Evolutionary conservation across 257 asterid species (phyloP).

Genomic region (Ilex aquifolium): DNA sequence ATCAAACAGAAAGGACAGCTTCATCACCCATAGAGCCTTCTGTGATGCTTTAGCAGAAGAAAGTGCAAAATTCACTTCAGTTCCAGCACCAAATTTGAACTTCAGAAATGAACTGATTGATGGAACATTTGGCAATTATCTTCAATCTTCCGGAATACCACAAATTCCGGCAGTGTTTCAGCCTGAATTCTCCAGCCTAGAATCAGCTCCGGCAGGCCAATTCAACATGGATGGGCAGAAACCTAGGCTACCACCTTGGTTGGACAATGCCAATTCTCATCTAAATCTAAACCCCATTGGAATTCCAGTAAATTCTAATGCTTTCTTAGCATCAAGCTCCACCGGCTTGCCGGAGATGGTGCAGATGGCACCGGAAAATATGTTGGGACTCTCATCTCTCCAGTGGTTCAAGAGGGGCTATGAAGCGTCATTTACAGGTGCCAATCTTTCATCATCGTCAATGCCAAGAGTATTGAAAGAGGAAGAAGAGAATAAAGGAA

Average conservation of each 20-base stretch:
- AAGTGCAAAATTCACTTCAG: slow-evolving; percentile 53
- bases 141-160: slow-evolving; percentile 28
- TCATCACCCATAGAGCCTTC: slow-evolving; percentile 90
- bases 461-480: slow-evolving; percentile 38
- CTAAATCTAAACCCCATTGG: slow-evolving; percentile 16
- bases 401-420: slow-evolving; percentile 46
- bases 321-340: slow-evolving; percentile 34
- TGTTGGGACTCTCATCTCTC: slow-evolving; percentile 30
- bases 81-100: slow-evolving; percentile 41
- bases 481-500: slow-evolving; percentile 58
- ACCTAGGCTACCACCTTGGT: slow-evolving; percentile 54
- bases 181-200: slow-evolving; percentile 33
- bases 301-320: slow-evolving; percentile 18
- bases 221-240: slow-evolving; percentile 39
- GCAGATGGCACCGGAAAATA: slow-evolving; percentile 37
- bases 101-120: slow-evolving; percentile 50
- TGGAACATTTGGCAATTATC: slow-evolving; percentile 19
- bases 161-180: slow-evolving; percentile 35
- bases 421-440: slow-evolving; percentile 22
- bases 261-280: slow-evolving; percentile 32
- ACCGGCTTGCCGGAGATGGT: slow-evolving; percentile 49
- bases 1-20: slow-evolving; percentile 77
- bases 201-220: slow-evolving; percentile 20
- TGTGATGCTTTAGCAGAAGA: slow-evolving; percentile 89
- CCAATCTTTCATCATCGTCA: slow-evolving; percentile 18